These are phyloP conservation scores for Persicaria maculosa DNA, from an alignment of 148 eudicot species.

Conservation along the genomic window DNA sequence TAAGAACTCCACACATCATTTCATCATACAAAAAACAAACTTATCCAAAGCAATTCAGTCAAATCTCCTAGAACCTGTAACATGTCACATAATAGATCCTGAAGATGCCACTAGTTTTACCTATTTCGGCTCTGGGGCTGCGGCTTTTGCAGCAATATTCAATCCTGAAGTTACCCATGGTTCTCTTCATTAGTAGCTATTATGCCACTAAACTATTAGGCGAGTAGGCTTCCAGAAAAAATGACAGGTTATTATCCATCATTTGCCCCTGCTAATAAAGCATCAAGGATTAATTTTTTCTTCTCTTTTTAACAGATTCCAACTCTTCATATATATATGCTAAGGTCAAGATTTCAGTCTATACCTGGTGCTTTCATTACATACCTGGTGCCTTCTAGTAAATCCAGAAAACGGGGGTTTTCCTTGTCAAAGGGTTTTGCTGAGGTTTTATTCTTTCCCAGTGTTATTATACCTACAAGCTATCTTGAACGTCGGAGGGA, in stretches of 20 bases:
- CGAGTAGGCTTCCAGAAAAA: neutral
- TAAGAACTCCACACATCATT: neutral
- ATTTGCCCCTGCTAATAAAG: neutral
- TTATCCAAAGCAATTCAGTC: neutral
- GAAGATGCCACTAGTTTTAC: neutral
- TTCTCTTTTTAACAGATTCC: conserved; percentile 54
- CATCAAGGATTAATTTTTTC: conserved; percentile 3
- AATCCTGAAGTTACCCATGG: neutral
- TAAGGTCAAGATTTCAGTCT: conserved; percentile 83
- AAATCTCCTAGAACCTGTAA: conserved; percentile 8
- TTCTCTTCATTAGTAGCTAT: neutral
- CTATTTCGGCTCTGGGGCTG: conserved; percentile 36
- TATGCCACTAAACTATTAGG: neutral
- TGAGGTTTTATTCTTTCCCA: conserved; percentile 39
- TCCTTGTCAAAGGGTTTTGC: conserved; percentile 55
- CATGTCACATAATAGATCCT: neutral
- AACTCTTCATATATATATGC: conserved; percentile 82
- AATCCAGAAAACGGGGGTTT: conserved; percentile 50
- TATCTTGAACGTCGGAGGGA: conserved; percentile 1
- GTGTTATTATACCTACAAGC: neutral
- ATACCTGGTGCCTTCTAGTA: conserved; percentile 63
- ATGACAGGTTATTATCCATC: neutral
- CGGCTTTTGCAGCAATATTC: conserved; percentile 45
- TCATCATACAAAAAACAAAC: neutral
- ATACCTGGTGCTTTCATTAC: conserved; percentile 88